These are phyloP conservation scores for Elaeis oleifera DNA, from an alignment of 202 grass and related monocot species.

Conservation along the genomic window DNA sequence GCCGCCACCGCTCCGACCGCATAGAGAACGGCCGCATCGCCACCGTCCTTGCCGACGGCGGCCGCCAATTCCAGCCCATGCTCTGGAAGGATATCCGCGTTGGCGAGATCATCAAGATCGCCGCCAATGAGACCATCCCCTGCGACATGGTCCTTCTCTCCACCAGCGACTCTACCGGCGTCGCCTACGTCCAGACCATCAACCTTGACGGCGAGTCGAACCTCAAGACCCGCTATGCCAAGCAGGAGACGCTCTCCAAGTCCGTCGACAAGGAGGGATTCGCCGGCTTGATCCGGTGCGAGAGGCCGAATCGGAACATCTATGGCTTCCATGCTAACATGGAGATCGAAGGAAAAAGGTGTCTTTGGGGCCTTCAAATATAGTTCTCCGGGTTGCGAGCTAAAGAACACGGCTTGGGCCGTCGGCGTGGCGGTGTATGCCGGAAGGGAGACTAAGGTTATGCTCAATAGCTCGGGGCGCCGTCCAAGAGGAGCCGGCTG, in stretches of 20 bases:
- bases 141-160: conserved; percentile 74
- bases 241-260: conserved; percentile 48
- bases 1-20: conserved; percentile 20
- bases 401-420: conserved; percentile 21
- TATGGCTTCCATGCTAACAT: conserved; percentile 78
- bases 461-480: conserved; percentile 17
- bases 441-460: conserved; percentile 20
- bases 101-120: conserved; percentile 52
- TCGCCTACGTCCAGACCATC: conserved; percentile 81
- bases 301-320: conserved; percentile 75
- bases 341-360: conserved; percentile 43
- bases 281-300: conserved; percentile 47
- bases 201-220: conserved; percentile 93
- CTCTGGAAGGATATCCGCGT: conserved; percentile 66
- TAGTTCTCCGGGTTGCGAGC: conserved; percentile 15
- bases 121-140: conserved; percentile 51
- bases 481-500: conserved; percentile 16
- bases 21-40: conserved; percentile 31
- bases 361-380: conserved; percentile 31
- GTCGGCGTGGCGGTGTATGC: conserved; percentile 20
- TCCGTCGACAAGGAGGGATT: conserved; percentile 21
- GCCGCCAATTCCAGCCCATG: conserved; percentile 26
- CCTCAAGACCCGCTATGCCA: conserved; percentile 85
- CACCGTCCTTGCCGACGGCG: conserved; percentile 21
- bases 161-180: conserved; percentile 60